These are phyloP conservation scores for Hemisphaericaspora lyxosophila DNA, from an alignment of 1,139 yeast genomes.

Conservation along the genomic window DNA sequence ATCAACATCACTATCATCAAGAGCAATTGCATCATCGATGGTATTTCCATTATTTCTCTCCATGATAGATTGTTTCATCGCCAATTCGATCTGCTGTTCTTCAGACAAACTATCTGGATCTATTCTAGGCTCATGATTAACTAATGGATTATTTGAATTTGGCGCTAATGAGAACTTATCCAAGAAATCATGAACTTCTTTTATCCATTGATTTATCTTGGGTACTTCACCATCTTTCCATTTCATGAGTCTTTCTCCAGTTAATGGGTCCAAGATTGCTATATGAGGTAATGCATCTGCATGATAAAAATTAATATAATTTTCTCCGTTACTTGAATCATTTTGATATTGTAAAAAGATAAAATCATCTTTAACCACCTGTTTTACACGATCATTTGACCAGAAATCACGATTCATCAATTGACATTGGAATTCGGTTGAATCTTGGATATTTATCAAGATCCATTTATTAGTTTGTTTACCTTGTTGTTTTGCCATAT, in stretches of 20 bases:
- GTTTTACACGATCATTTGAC: conserved; percentile 71
- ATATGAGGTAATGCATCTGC: conserved; percentile 75
- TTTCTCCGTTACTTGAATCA: conserved; percentile 72
- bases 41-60: conserved; percentile 20
- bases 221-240: conserved; percentile 71
- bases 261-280: conserved; percentile 89
- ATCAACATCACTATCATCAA: conserved; percentile 21
- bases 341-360: conserved; percentile 78
- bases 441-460: conserved; percentile 82
- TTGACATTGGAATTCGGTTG: conserved; percentile 83
- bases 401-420: conserved; percentile 90
- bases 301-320: conserved; percentile 71
- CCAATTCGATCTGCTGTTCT: conserved; percentile 81
- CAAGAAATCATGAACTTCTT: conserved; percentile 60
- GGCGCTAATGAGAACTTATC: conserved; percentile 65
- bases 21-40: conserved; percentile 30
- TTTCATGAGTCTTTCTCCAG: conserved; percentile 80
- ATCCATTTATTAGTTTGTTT: conserved; percentile 73
- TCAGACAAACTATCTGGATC: conserved; percentile 70
- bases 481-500: conserved; percentile 70
- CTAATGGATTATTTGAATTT: conserved; percentile 66
- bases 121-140: conserved; percentile 50
- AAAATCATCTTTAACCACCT: conserved; percentile 63
- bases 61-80: conserved; percentile 64
- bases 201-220: conserved; percentile 53